Evolutionary conservation across 2,329 filamentous ascomycete species (phyloP).

Genomic region (Fusarium dlaminii): DNA sequence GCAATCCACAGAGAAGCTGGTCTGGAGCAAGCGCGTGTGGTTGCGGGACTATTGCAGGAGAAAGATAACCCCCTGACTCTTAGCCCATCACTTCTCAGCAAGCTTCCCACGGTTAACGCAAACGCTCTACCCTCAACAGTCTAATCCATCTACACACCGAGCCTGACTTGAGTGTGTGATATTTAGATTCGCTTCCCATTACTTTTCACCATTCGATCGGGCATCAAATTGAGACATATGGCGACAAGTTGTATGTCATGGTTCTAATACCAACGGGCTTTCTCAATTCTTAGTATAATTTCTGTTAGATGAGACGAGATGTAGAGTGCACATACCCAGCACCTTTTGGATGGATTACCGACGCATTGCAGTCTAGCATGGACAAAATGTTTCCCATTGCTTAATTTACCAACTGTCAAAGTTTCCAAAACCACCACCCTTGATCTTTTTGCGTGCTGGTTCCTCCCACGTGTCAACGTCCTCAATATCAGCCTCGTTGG

Average conservation of each 20-base stretch:
- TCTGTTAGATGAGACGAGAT: conserved; percentile 19
- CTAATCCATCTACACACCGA: conserved; percentile 18
- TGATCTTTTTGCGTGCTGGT: conserved; percentile 83
- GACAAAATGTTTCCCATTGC: neutral
- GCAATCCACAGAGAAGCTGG: conserved; percentile 58
- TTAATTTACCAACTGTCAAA: conserved; percentile 83
- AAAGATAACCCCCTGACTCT: conserved; percentile 33
- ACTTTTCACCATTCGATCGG: neutral
- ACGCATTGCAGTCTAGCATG: neutral
- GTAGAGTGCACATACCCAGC: conserved; percentile 28
- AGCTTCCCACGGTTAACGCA: conserved; percentile 43
- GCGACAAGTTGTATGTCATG: conserved; percentile 13
- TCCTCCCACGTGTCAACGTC: conserved; percentile 74
- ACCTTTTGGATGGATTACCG: conserved; percentile 10
- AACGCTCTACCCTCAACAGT: conserved; percentile 42
- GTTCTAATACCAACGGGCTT: conserved; percentile 1
- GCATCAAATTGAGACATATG: conserved; percentile 7
- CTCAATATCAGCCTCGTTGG: conserved; percentile 69
- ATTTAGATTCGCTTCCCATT: neutral
- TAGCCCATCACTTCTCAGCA: conserved; percentile 9
- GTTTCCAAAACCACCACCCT: conserved; percentile 85
- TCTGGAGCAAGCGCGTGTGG: conserved; percentile 54
- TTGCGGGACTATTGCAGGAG: conserved; percentile 54
- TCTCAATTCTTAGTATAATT: conserved; percentile 26
- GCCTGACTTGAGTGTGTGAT: neutral